Conservation (phyloP, 2,329 filamentous ascomycete genomes). For the Monosporascus sp. region DNA sequence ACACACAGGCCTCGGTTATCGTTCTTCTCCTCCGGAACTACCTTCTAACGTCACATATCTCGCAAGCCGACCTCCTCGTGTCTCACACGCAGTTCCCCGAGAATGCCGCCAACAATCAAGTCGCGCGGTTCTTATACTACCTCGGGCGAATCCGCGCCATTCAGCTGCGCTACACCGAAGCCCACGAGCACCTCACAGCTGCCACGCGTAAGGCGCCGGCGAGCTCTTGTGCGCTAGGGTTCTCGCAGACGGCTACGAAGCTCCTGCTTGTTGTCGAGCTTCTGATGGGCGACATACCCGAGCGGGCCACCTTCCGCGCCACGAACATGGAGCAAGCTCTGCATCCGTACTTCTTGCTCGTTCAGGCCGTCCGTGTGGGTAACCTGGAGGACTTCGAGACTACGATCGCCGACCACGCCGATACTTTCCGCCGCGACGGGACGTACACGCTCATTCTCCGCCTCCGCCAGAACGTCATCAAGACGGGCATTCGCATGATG, state of each 20-base stretch:
- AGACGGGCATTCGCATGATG: slow-evolving; percentile 99
- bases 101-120: slow-evolving; percentile 94
- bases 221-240: slow-evolving; percentile 81
- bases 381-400: slow-evolving; percentile 91
- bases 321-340: slow-evolving; percentile 80
- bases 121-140: slow-evolving; percentile 96
- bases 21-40: slow-evolving; percentile 94
- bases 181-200: slow-evolving; percentile 87
- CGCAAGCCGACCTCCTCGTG: slow-evolving; percentile 90
- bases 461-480: slow-evolving; percentile 96
- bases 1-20: slow-evolving; percentile 95
- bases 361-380: slow-evolving; percentile 93
- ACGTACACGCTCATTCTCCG: slow-evolving; percentile 95
- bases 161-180: slow-evolving; percentile 93
- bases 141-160: slow-evolving; percentile 93
- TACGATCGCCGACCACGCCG: slow-evolving; percentile 73
- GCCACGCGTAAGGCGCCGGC: slow-evolving; percentile 94
- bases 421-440: slow-evolving; percentile 84
- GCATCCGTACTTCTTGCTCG: slow-evolving; percentile 87
- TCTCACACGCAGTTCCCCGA: slow-evolving; percentile 94
- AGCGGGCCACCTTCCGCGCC: slow-evolving; percentile 89
- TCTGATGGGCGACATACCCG: slow-evolving; percentile 97
- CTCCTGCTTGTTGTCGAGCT: slow-evolving; percentile 94
- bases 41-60: slow-evolving; percentile 90
- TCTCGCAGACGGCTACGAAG: slow-evolving; percentile 94